These are phyloP conservation scores for Xylariaceae sp. DNA, from an alignment of 2,329 filamentous ascomycete genomes.

Conservation along the genomic window DNA sequence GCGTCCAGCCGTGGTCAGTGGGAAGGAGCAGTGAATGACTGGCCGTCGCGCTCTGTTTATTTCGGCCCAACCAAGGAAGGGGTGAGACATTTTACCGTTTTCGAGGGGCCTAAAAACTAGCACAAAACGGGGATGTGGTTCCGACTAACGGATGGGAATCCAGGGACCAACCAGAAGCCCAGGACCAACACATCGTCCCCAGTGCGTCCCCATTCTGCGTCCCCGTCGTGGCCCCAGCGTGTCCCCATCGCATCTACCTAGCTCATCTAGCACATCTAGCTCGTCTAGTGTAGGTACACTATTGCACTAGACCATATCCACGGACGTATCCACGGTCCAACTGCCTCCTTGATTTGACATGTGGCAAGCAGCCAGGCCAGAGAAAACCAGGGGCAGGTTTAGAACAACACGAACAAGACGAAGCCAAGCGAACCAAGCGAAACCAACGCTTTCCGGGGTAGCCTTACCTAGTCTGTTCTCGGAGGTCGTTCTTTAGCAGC, in stretches of 20 bases:
- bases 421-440: not conserved
- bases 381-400: constrained; percentile 18
- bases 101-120: constrained; percentile 25
- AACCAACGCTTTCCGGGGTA: constrained; percentile 13
- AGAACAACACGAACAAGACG: constrained; percentile 9
- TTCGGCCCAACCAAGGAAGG: constrained; percentile 26
- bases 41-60: not conserved
- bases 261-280: not conserved
- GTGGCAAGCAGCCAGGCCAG: constrained; percentile 32
- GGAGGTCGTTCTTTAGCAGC: not conserved
- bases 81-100: constrained; percentile 18
- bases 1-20: not conserved
- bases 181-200: constrained; percentile 29
- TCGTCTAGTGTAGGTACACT: not conserved
- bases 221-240: too few species aligned
- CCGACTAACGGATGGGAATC: constrained; percentile 15
- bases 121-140: constrained; percentile 13
- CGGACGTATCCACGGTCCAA: constrained; percentile 5
- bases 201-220: too few species aligned
- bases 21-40: not conserved
- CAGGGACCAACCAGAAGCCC: constrained; percentile 22
- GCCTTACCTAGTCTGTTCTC: constrained; percentile 1
- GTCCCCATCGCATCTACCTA: not conserved
- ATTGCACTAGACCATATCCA: not conserved
- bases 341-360: constrained; percentile 27